Evolutionary conservation across 2,329 filamentous ascomycete genomes (phyloP).

Genomic region (Didymellaceae sp.): DNA sequence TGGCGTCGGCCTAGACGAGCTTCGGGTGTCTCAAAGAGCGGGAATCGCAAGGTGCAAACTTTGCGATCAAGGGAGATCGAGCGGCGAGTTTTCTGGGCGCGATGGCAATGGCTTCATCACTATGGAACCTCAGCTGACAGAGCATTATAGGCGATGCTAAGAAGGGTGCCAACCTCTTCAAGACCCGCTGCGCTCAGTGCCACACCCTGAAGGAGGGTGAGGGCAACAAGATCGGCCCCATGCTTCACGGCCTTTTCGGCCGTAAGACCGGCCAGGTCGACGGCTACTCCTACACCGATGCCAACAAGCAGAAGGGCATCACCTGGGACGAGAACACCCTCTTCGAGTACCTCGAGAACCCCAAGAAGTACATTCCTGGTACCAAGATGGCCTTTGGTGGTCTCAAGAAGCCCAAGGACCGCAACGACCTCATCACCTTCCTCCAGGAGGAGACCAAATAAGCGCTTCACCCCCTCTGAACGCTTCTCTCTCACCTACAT

Average conservation of each 20-base stretch:
- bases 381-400: conserved; percentile 99
- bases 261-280: conserved; percentile 91
- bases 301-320: conserved; percentile 98
- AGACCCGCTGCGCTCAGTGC: conserved; percentile 98
- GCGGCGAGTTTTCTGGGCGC: conserved; percentile 21
- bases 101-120: conserved; percentile 2
- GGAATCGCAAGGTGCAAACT: conserved; percentile 26
- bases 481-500: conserved; percentile 23
- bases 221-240: conserved; percentile 97
- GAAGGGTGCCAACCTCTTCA: conserved; percentile 99
- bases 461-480: conserved; percentile 46
- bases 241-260: conserved; percentile 96
- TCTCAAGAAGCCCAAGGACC: conserved; percentile 99
- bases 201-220: conserved; percentile 91
- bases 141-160: conserved; percentile 75
- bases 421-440: conserved; percentile 96
- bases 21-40: conserved; percentile 17
- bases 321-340: conserved; percentile 86
- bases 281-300: conserved; percentile 97
- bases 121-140: conserved; percentile 30
- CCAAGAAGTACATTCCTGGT: conserved; percentile 99
- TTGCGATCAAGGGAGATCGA: conserved; percentile 36
- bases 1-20: conserved; percentile 4
- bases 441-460: conserved; percentile 75
- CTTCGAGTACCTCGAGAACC: conserved; percentile 99